phyloP scores from a whole-genome alignment of 1,139 yeast species.

The Nakaseomyces glabratus region DNA sequence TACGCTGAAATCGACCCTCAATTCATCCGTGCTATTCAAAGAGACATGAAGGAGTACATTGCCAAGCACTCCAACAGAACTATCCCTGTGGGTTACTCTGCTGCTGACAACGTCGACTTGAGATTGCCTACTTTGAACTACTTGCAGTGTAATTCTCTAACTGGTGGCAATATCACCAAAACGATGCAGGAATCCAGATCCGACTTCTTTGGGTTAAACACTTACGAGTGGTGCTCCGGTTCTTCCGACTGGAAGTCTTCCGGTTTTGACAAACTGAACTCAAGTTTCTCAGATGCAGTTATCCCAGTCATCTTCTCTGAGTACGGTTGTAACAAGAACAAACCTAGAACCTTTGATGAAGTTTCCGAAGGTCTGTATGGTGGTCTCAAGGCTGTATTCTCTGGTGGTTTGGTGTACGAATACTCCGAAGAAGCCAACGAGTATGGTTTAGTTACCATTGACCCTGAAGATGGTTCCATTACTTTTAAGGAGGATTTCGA shows the following conservation, averaged over 20 bases:
- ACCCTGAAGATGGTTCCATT: slow-evolving; percentile 34
- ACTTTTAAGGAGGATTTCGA: slow-evolving; percentile 46
- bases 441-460: slow-evolving; percentile 60
- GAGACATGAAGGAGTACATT: slow-evolving; percentile 84
- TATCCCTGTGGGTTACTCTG: slow-evolving; percentile 89
- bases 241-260: slow-evolving; percentile 52
- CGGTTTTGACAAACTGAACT: slow-evolving; percentile 58
- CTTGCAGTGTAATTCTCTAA: slow-evolving; percentile 57
- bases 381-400: slow-evolving; percentile 45
- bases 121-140: slow-evolving; percentile 74
- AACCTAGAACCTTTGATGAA: slow-evolving; percentile 64
- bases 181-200: slow-evolving; percentile 53
- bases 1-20: slow-evolving; percentile 51
- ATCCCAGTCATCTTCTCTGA: slow-evolving; percentile 84
- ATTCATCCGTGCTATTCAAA: slow-evolving; percentile 80
- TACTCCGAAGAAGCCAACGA: slow-evolving; percentile 58
- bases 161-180: slow-evolving; percentile 34
- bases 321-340: slow-evolving; percentile 60
- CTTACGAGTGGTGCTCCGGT: slow-evolving; percentile 89
- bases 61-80: slow-evolving; percentile 54
- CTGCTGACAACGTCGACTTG: slow-evolving; percentile 70
- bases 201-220: slow-evolving; percentile 86
- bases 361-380: slow-evolving; percentile 52
- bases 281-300: slow-evolving; percentile 47
- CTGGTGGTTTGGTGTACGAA: slow-evolving; percentile 77